Evolutionary conservation across 805 yeast genomes (phyloP).

Genomic region (Brettanomyces bruxellensis): DNA sequence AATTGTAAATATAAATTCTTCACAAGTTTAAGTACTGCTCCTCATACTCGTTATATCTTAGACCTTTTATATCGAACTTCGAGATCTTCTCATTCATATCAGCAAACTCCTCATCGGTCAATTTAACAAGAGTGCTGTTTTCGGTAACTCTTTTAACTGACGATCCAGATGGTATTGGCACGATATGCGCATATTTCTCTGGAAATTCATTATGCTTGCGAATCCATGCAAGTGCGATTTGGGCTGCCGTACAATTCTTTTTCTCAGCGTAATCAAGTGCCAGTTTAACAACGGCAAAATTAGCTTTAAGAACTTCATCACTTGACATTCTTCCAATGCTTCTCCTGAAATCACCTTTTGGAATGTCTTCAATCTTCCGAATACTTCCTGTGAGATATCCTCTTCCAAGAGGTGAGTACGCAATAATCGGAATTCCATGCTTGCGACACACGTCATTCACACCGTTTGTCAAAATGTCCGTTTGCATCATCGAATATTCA

Average conservation of each 20-base stretch:
- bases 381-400: conserved; percentile 67
- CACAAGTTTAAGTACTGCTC: conserved; percentile 4
- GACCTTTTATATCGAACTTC: conserved; percentile 41
- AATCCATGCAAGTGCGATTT: conserved; percentile 64
- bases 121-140: conserved; percentile 39
- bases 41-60: conserved; percentile 14
- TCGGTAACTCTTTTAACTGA: conserved; percentile 49
- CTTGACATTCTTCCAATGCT: conserved; percentile 47
- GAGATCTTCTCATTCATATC: conserved; percentile 40
- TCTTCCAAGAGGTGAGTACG: conserved; percentile 78
- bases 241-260: conserved; percentile 46
- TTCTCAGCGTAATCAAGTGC: conserved; percentile 42
- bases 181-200: conserved; percentile 37
- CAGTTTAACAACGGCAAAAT: conserved; percentile 38
- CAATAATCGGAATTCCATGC: conserved; percentile 54
- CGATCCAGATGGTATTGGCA: conserved; percentile 80
- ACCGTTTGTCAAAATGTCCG: conserved; percentile 55
- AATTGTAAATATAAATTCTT: background rate
- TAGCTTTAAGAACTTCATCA: conserved; percentile 43
- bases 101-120: conserved; percentile 49
- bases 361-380: conserved; percentile 36
- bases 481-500: conserved; percentile 67
- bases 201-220: conserved; percentile 32
- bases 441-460: conserved; percentile 50
- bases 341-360: conserved; percentile 46